These are phyloP conservation scores for Kwoniella sp. DNA, from an alignment of 768 basidiomycete genomes.

Conservation along the genomic window DNA sequence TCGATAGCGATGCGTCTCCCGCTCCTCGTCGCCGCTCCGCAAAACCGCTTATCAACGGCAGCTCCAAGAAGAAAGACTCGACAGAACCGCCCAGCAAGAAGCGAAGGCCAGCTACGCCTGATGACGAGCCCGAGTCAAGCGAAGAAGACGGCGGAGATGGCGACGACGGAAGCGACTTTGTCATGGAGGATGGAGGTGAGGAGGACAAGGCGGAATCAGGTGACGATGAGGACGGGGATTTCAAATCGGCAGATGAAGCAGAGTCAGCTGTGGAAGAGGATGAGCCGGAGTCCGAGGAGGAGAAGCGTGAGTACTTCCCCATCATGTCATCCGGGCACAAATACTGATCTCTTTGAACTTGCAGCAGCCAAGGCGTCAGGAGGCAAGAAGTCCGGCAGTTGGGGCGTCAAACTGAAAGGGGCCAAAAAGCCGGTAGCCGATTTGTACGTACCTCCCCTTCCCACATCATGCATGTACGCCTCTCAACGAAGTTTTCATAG, in stretches of 20 bases:
- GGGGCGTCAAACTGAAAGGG: constrained; percentile 29
- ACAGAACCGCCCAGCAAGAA: constrained; percentile 11
- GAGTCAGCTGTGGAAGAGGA: constrained; percentile 17
- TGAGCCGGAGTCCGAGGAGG: constrained; percentile 20
- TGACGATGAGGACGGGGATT: constrained; percentile 26
- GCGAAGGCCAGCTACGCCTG: constrained; percentile 3
- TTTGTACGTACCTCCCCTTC: constrained; percentile 24
- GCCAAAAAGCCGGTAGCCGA: constrained; percentile 37
- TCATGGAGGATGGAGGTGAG: constrained; percentile 40
- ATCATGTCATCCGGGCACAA: neutral
- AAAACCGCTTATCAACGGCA: neutral
- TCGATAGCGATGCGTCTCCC: neutral
- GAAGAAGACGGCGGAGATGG: constrained; percentile 8
- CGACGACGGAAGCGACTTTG: constrained; percentile 34
- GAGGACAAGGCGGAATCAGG: constrained; percentile 1
- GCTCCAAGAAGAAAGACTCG: neutral
- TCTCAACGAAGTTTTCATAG: constrained; percentile 9
- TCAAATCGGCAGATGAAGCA: constrained; percentile 24
- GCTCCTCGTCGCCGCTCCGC: neutral
- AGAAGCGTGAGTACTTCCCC: constrained; percentile 16
- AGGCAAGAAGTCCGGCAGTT: constrained; percentile 27
- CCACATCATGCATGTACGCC: neutral
- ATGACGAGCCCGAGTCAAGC: constrained; percentile 4
- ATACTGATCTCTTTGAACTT: neutral
- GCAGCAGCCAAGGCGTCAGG: constrained; percentile 12